Evolutionary conservation across 192 early-diverging fungal species (phyloP).

Genomic region (Mortierella alpina): DNA sequence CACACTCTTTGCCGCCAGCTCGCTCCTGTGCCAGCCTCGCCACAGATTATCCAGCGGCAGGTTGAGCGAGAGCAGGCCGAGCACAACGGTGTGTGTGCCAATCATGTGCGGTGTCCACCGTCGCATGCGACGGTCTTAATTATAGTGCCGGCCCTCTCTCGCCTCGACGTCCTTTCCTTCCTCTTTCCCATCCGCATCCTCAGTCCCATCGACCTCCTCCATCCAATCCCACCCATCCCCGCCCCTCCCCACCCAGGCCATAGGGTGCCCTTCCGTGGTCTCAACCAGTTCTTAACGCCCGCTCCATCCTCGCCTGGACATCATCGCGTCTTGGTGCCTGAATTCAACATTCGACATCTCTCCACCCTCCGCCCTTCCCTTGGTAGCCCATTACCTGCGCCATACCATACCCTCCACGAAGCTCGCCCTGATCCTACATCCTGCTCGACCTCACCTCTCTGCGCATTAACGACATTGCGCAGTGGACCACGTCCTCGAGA

Average conservation of each 20-base stretch:
- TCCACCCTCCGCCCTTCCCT: neutral
- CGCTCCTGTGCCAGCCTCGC: no score
- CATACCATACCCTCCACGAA: no score
- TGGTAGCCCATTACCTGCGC: no score
- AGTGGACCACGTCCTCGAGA: no score
- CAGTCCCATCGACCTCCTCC: neutral
- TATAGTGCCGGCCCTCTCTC: no score
- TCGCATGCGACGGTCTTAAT: no score
- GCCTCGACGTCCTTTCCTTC: neutral
- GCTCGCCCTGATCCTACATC: neutral
- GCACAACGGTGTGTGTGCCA: no score
- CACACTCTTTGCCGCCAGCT: no score
- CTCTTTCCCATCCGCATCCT: neutral
- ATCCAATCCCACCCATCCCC: neutral
- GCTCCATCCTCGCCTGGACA: neutral
- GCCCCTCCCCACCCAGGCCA: conserved; percentile 17
- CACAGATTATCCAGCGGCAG: no score
- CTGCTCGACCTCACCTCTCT: neutral
- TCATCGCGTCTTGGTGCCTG: neutral
- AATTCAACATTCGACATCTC: neutral
- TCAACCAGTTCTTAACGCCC: neutral
- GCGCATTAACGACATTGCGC: no score
- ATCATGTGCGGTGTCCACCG: no score
- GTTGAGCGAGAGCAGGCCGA: no score
- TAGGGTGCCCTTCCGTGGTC: conserved; percentile 13